Base-by-base conservation (phyloP, 2,329 filamentous ascomycete genomes). In the Chaetomium globosum region DNA sequence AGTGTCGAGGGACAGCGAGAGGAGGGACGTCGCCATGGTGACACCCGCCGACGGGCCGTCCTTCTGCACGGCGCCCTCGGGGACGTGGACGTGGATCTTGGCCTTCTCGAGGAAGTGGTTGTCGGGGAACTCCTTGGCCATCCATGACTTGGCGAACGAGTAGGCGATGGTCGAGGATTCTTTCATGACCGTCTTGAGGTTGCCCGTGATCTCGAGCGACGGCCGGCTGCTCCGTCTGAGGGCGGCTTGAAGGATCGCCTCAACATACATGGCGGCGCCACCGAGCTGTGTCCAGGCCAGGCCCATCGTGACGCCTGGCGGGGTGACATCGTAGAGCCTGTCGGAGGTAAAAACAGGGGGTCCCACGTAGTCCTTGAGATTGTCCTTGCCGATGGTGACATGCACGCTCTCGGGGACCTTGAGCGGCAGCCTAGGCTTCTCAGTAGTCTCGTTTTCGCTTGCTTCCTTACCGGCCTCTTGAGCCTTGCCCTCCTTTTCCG, bases 221-320 rank as follows among this genome's bases (percentile, higher is more conserved):
- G 94, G 90, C 21, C 89, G 85, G 30, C 91, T 94, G 65, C 85
- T 84, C 31, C 88, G 83, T 12, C 87, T 87, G 56, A 98, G 84
- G 0, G 91, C 87, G 66, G 88, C 90, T 76, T 99, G 93, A 59
- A 99, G 81, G 68, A 99, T 98, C 1, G 93, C 96, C 79, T 99
- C 95, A 65, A 99, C 92, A 78, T 99, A 99, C 76, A 99, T 88
- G 59, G 95, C 95, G 4, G 95, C 92, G 66, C 95, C 95, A 67
- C 95, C 95, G 86, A 99, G 92, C 74, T 93, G 92, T 8, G 96
- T 99, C 95, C 95, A 99, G 8, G 95, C 95, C 60, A 99, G 85
- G 70, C 95, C 95, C 95, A 99, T 98, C 26, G 93, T 91, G 19
- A 99, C 95, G 78, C 95, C 95, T 1, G 95, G 87, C 4, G 96